Percentiles rank a stretch among this genome's conserved stretches.
phyloP scores from a whole-genome alignment of 768 basidiomycete genomes.

The Omphalotus guepiniiformis region DNA sequence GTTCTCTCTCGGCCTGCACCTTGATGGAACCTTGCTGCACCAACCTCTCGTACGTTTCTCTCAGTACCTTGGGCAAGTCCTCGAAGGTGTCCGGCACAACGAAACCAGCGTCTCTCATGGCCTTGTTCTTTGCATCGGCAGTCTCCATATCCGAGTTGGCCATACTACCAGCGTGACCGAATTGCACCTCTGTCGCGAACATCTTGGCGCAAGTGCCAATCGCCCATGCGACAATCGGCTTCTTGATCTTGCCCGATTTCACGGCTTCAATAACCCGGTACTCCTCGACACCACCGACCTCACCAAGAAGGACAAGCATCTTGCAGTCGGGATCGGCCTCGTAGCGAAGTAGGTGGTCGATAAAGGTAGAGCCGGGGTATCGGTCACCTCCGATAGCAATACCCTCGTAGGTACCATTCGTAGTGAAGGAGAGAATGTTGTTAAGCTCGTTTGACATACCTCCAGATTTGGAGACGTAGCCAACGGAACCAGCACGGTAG shows the following conservation, averaged over 20 bases:
- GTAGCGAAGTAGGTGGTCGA: slow-evolving; percentile 97
- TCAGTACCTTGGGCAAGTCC: slow-evolving; percentile 82
- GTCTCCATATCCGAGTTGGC: slow-evolving; percentile 98
- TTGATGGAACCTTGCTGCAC: slow-evolving; percentile 64
- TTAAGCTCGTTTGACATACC: slow-evolving; percentile 99
- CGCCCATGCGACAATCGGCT: slow-evolving; percentile 99
- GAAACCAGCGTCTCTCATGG: slow-evolving; percentile 93
- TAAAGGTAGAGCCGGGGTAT: slow-evolving; percentile 97
- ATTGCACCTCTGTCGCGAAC: slow-evolving; percentile 99
- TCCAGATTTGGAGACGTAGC: slow-evolving; percentile 99
- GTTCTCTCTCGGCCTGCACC: slow-evolving; percentile 75
- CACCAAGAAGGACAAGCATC: slow-evolving; percentile 97
- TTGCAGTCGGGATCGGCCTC: slow-evolving; percentile 97
- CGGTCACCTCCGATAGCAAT: slow-evolving; percentile 99
- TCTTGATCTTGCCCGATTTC: slow-evolving; percentile 88
- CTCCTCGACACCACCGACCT: slow-evolving; percentile 98
- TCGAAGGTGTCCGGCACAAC: slow-evolving; percentile 98
- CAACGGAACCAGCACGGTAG: slow-evolving; percentile 95
- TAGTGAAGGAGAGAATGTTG: slow-evolving; percentile 95
- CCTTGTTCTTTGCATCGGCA: slow-evolving; percentile 95
- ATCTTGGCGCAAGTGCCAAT: slow-evolving; percentile 99
- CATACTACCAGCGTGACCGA: slow-evolving; percentile 98
- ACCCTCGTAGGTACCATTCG: slow-evolving; percentile 99
- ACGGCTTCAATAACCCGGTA: slow-evolving; percentile 99
- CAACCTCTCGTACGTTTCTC: slow-evolving; percentile 80